Evolutionary conservation across 2,329 filamentous ascomycete species (phyloP), one percentile per base, ranked within the genome.

Genomic region (Ceratocystiopsis minuta): DNA sequence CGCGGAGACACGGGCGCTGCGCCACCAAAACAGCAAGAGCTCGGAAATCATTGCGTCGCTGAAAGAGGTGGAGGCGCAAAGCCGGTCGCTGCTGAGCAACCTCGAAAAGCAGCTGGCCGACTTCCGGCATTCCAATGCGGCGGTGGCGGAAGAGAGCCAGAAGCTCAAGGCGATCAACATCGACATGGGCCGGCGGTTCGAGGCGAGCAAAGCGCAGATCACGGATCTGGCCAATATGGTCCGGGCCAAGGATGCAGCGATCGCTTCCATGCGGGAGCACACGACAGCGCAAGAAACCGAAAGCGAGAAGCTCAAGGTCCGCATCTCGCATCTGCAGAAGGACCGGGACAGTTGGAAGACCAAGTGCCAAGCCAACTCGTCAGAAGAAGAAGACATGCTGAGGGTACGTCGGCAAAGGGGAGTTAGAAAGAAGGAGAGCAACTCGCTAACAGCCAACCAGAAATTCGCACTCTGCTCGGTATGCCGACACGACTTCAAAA

Each of bases 21-120:
- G 85, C 46, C 69, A 76, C 47, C 87, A 96, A 57, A 92, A 88
- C 54, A 70, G 74, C 38, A 93, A 93, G 61, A 92, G 83, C 44
- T 86, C 85, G 0, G 90, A 96, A 56, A 92, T 96, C 45, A 87
- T 98, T 36, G 72, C 85, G 1, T 83, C 93, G 50, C 66, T 96
- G 43, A 98, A 98, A 64, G 88, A 96, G 42, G 73, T 84, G 2
- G 90, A 96, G 56, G 68, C 76, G 6, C 74, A 82, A 41, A 83
- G 80, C 49, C 73, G 84, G 39, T 75, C 76, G 15, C 61, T 95
- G 24, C 66, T 90, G 16, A 73, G 76, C 50, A 94, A 88, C 52
- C 65, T 94, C 46, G 90, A 98, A 60, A 95, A 94, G 62, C 87
- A 96, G 55, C 63, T 90, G 34, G 75, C 78, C 11, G 86, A 96